Base-by-base conservation (phyloP, 129 eudicot genomes). In the Tagetes erecta region DNA sequence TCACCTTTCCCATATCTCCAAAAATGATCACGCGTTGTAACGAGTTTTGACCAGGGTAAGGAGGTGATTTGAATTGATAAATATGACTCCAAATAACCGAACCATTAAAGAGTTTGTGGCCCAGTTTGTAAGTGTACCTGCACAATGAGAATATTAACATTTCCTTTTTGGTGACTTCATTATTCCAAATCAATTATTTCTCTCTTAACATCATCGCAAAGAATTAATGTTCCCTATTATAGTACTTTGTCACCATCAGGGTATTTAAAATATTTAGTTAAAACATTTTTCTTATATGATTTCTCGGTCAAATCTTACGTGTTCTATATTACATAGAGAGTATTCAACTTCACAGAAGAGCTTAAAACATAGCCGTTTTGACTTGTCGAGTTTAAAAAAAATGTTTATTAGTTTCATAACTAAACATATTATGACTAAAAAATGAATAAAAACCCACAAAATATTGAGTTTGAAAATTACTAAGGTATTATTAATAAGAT, bases 1-100 rank as follows among this genome's bases (percentile, higher is more conserved):
- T 49, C 42, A 88, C 93, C 93, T 88, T 88, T 73, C 93, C 90
- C 89, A 85, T 83, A 59, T 88, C 93, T 47, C 93, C 93, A 82
- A 91, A 91, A 69, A 91, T 87, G 75, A 87, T 74, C 34, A 91
- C 91, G 0, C 87, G 92, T 51, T 91, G 97, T 52, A 85, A 35
- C 12, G 93, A 85, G 70, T 79, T 80, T 78, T 88, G 93, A 69
- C 93, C 93, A 47, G 93, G 93, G 75, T 83, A 85, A 45, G 93
- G 93, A 44, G 93, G 78, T 68, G 93, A 77, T 74, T 37, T 80
- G 55, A 88, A 88, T 46, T 76, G 73, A 74, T 87, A 80, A n/a
- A 27, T 38, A 12, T 40, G 73, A 56, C 91, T 91, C 89, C 87
- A 87, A 38, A 87, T 64, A 64, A 74, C 74, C 7, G 89, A 74